Percentiles rank a stretch among this genome's conserved stretches.
Evolutionary conservation across 2,329 filamentous ascomycete genomes (phyloP).

Genomic region (Penicillium italicum): DNA sequence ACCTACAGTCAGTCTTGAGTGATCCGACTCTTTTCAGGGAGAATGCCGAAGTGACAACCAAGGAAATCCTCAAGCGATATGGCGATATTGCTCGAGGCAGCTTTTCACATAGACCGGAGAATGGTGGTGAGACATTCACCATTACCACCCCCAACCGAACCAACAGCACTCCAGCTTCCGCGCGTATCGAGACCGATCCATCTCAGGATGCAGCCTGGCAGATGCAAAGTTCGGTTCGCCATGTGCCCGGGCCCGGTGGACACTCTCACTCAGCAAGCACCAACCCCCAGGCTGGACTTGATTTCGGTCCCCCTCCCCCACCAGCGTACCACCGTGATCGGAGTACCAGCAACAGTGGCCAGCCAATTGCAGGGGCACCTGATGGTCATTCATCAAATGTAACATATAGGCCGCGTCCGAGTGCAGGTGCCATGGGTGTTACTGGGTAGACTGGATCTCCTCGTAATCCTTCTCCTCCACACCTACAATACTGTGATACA

Average conservation of each 20-base stretch:
- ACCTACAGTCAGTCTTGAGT: constrained; percentile 79
- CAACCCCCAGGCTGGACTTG: constrained; percentile 23
- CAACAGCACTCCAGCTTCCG: constrained; percentile 51
- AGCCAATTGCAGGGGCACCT: constrained; percentile 24
- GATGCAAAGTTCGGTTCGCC: constrained; percentile 77
- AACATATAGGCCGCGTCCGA: constrained; percentile 37
- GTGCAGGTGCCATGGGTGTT: constrained; percentile 40
- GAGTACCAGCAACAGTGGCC: constrained; percentile 36
- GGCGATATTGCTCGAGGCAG: constrained; percentile 70
- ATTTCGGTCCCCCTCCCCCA: constrained; percentile 26
- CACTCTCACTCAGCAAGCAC: constrained; percentile 32
- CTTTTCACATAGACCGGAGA: constrained; percentile 54
- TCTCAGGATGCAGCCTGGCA: constrained; percentile 67
- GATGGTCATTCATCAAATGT: constrained; percentile 34
- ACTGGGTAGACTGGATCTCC: constrained; percentile 28
- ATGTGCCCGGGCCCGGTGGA: constrained; percentile 54
- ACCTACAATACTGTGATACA: constrained; percentile 15
- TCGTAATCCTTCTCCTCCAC: constrained; percentile 19
- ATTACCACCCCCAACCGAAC: constrained; percentile 40
- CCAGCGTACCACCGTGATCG: constrained; percentile 33
- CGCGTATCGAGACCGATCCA: constrained; percentile 79
- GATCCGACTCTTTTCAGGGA: constrained; percentile 79
- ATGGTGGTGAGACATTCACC: constrained; percentile 53
- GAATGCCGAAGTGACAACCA: constrained; percentile 84
- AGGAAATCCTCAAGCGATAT: constrained; percentile 93